These are phyloP conservation scores for Blastomyces emzantsi DNA, from an alignment of 2,329 filamentous ascomycete genomes.

Conservation along the genomic window DNA sequence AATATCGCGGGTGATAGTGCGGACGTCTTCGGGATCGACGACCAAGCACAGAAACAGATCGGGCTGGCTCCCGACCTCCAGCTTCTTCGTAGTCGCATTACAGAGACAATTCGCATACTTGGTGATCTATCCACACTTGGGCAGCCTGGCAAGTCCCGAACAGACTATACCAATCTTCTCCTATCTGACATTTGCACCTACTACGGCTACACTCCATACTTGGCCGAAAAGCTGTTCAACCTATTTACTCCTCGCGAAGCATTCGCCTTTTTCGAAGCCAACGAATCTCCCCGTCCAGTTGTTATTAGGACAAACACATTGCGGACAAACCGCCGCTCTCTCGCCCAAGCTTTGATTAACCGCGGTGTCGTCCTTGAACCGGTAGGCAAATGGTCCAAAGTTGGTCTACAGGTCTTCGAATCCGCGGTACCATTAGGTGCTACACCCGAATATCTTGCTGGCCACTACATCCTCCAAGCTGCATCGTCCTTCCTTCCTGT, in stretches of 20 bases:
- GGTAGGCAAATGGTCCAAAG: constrained; percentile 97
- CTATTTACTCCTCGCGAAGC: constrained; percentile 90
- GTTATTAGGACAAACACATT: constrained; percentile 97
- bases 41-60: constrained; percentile 48
- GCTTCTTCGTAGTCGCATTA: constrained; percentile 77
- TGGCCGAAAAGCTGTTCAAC: constrained; percentile 92
- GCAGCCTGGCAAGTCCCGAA: constrained; percentile 69
- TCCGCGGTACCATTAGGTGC: constrained; percentile 79
- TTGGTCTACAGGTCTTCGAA: constrained; percentile 94
- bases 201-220: constrained; percentile 88
- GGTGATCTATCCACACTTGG: constrained; percentile 77
- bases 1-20: constrained; percentile 77
- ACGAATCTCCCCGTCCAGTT: constrained; percentile 86
- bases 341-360: constrained; percentile 91
- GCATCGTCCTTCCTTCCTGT: constrained; percentile 95
- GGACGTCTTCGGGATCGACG: constrained; percentile 51
- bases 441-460: constrained; percentile 93
- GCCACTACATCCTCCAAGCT: constrained; percentile 96
- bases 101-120: constrained; percentile 83
- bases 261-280: constrained; percentile 97
- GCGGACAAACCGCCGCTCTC: constrained; percentile 63
- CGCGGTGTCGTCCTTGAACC: constrained; percentile 93
- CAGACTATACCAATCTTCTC: constrained; percentile 80
- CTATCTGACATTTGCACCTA: constrained; percentile 90
- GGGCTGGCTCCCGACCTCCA: constrained; percentile 82